A percentile compares a stretch with the other conserved stretches of the same genome.
phyloP scores from a whole-genome alignment of 1,139 yeast genomes.

The Yarrowia galli region DNA sequence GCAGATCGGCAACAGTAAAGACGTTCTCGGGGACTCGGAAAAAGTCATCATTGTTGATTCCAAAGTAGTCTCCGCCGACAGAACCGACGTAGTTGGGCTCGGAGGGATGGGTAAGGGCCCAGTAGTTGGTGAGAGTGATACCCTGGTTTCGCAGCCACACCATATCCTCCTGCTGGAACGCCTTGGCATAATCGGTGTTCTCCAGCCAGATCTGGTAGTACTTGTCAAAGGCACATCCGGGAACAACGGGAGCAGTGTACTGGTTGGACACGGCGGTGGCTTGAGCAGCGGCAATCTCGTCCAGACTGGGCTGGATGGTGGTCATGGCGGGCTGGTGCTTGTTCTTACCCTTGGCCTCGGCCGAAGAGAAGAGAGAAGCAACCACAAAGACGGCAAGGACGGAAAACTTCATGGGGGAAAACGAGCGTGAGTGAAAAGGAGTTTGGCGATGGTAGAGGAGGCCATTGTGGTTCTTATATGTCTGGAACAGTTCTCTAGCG shows the following conservation, averaged over 20 bases:
- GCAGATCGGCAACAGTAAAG: conserved; percentile 57
- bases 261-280: conserved; percentile 52
- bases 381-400: neutral
- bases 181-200: conserved; percentile 60
- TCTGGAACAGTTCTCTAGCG: neutral
- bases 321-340: conserved; percentile 48
- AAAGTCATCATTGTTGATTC: conserved; percentile 56
- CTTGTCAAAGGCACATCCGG: conserved; percentile 56
- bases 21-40: conserved; percentile 55
- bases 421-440: neutral
- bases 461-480: neutral
- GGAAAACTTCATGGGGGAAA: conserved; percentile 1
- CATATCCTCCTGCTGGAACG: conserved; percentile 55
- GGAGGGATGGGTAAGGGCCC: conserved; percentile 60
- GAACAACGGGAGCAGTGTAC: conserved; percentile 49
- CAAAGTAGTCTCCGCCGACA: conserved; percentile 59
- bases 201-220: conserved; percentile 58
- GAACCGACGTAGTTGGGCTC: conserved; percentile 60
- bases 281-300: conserved; percentile 52
- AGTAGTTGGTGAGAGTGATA: conserved; percentile 57
- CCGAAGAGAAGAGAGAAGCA: neutral
- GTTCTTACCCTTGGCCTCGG: conserved; percentile 21
- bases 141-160: conserved; percentile 55
- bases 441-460: neutral
- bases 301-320: conserved; percentile 51